Conservation (phyloP, 1,284 basidiomycete genomes). For the Athelia sp. region DNA sequence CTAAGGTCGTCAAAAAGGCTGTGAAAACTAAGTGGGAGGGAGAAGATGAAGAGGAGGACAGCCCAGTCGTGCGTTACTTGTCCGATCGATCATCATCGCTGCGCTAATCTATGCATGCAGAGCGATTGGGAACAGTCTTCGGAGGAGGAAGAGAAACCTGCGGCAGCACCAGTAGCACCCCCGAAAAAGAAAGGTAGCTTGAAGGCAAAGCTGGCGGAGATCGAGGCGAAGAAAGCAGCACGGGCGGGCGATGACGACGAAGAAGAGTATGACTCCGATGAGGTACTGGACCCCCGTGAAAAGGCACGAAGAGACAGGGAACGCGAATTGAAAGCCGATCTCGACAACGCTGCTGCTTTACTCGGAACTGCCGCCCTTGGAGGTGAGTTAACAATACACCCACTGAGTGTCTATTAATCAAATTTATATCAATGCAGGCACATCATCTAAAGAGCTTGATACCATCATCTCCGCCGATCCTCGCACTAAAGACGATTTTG, state of each 20-base stretch:
- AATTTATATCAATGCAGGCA: constrained; percentile 34
- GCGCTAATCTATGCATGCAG: constrained; percentile 33
- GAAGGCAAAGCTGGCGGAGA: constrained; percentile 87
- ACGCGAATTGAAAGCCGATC: constrained; percentile 78
- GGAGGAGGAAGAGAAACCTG: constrained; percentile 61
- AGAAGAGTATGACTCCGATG: constrained; percentile 69
- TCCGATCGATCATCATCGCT: not conserved
- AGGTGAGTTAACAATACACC: constrained; percentile 38
- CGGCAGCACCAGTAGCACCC: constrained; percentile 43
- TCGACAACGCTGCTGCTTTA: constrained; percentile 77
- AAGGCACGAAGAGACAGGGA: constrained; percentile 74
- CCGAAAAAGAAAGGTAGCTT: constrained; percentile 88
- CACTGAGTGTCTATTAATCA: constrained; percentile 2
- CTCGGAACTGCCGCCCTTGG: constrained; percentile 69
- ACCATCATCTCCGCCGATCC: constrained; percentile 69
- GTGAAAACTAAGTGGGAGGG: constrained; percentile 75
- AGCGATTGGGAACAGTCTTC: constrained; percentile 93
- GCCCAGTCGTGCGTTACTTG: constrained; percentile 41
- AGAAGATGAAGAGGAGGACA: constrained; percentile 79
- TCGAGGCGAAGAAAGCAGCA: constrained; percentile 66
- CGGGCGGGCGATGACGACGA: constrained; percentile 28
- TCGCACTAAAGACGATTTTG: constrained; percentile 83
- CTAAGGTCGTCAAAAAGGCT: constrained; percentile 38
- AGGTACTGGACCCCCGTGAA: constrained; percentile 75
- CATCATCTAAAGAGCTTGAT: constrained; percentile 65